Conservation (phyloP, 768 basidiomycete genomes). For the Macrolepiota dolichaula region DNA sequence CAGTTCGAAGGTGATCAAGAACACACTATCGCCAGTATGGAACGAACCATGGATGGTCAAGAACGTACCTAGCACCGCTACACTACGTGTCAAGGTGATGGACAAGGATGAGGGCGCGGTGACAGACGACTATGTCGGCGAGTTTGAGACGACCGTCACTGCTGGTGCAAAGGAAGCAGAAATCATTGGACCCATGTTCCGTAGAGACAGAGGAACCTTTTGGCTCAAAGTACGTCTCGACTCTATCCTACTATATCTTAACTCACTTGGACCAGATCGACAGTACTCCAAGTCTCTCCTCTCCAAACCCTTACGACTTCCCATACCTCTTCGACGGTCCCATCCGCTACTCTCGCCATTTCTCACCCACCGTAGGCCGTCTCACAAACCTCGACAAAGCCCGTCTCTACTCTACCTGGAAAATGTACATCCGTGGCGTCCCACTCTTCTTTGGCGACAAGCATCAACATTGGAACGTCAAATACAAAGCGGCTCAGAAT, state of each 20-base stretch:
- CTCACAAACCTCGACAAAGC: slow-evolving; percentile 59
- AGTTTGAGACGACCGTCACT: slow-evolving; percentile 48
- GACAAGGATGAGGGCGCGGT: slow-evolving; percentile 63
- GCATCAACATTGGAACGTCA: slow-evolving; percentile 63
- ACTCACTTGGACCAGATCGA: slow-evolving; percentile 43
- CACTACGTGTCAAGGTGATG: slow-evolving; percentile 55
- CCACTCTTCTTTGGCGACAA: slow-evolving; percentile 55
- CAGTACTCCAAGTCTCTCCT: slow-evolving; percentile 38
- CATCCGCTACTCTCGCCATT: slow-evolving; percentile 66
- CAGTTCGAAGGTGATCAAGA: slow-evolving; percentile 63
- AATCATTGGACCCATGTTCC: slow-evolving; percentile 51
- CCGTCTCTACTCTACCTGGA: slow-evolving; percentile 79
- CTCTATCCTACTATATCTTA: neutral
- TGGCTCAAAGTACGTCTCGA: slow-evolving; percentile 55
- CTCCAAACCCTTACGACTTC: slow-evolving; percentile 28
- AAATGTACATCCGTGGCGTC: slow-evolving; percentile 62
- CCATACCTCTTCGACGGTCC: slow-evolving; percentile 75
- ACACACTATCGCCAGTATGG: slow-evolving; percentile 66
- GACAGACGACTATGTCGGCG: slow-evolving; percentile 65
- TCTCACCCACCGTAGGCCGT: slow-evolving; percentile 64
- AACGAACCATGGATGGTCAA: slow-evolving; percentile 72
- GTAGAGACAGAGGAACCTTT: slow-evolving; percentile 55
- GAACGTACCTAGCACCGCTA: slow-evolving; percentile 67
- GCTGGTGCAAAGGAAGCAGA: slow-evolving; percentile 63
- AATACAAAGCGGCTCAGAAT: slow-evolving; percentile 66